Conservation (phyloP, 495 filamentous ascomycete genomes). For the Hypoxylon intermedium region DNA sequence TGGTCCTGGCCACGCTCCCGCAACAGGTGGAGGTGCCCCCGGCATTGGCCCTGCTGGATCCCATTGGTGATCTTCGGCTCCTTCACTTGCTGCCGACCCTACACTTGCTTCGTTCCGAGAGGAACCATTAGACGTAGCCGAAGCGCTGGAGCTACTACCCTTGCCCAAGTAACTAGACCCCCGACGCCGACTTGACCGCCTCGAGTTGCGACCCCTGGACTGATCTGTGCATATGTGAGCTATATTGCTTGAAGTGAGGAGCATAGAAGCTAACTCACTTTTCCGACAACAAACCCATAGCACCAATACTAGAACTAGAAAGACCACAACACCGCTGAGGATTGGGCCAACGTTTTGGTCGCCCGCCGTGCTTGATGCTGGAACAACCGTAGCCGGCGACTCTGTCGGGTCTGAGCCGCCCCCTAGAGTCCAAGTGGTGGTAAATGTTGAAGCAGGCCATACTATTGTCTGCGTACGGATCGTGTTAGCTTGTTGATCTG, state of each 20-base stretch:
- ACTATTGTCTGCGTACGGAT: constrained; percentile 31
- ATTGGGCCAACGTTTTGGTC: constrained; percentile 24
- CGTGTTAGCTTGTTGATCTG: constrained; percentile 5
- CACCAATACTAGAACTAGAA: constrained; percentile 22
- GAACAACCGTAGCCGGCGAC: constrained; percentile 18
- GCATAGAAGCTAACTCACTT: constrained; percentile 13
- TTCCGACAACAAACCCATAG: constrained; percentile 29
- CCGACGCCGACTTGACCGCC: constrained; percentile 21
- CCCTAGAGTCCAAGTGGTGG: constrained; percentile 32
- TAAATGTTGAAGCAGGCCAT: constrained; percentile 27
- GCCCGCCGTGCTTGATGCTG: constrained; percentile 2
- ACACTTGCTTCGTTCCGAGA: constrained; percentile 17
- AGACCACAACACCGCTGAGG: constrained; percentile 24
- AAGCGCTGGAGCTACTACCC: constrained; percentile 15
- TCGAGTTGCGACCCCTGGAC: constrained; percentile 10
- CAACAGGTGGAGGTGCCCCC: constrained; percentile 17
- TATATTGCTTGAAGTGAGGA: neutral
- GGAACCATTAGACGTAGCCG: constrained; percentile 16
- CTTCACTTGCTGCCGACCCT: constrained; percentile 21
- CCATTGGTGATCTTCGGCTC: constrained; percentile 24
- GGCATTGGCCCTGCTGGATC: constrained; percentile 14
- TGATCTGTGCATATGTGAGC: constrained; percentile 6
- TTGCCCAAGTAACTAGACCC: constrained; percentile 23
- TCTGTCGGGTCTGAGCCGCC: constrained; percentile 16
- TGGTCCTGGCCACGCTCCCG: constrained; percentile 19